Evolutionary conservation across 1,284 basidiomycete genomes (phyloP).

Genomic region (Papiliotrema fonsecae): DNA sequence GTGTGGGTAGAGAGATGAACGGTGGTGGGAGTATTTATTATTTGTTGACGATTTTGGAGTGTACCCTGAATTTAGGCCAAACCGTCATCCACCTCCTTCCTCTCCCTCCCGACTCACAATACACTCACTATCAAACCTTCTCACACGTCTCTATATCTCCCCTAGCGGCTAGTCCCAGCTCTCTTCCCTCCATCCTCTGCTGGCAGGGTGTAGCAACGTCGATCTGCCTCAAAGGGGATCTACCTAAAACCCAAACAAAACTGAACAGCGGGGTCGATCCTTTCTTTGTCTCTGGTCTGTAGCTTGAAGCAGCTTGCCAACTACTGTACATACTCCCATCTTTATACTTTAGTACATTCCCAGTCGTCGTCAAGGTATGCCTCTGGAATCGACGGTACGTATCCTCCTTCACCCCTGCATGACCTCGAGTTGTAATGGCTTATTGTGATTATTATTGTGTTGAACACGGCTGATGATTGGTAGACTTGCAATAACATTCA

Average conservation of each 20-base stretch:
- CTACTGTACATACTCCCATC: no score
- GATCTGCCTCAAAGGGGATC: no score
- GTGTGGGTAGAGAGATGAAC: neutral
- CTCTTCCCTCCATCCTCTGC: neutral
- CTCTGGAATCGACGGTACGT: no score
- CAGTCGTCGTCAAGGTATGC: no score
- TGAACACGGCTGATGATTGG: no score
- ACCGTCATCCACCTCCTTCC: neutral
- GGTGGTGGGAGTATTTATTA: neutral
- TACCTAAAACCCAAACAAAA: slow-evolving; percentile 1
- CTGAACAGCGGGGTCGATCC: neutral
- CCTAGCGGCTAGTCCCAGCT: neutral
- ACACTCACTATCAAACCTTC: neutral
- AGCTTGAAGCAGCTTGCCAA: neutral
- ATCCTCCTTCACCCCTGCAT: no score
- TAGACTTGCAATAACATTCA: no score
- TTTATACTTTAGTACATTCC: no score
- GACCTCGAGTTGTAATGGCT: no score
- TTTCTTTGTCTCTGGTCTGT: neutral
- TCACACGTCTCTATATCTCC: neutral
- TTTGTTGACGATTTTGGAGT: neutral
- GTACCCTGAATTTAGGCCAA: neutral
- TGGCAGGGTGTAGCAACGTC: neutral
- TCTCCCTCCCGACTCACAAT: neutral
- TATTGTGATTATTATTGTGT: no score